phyloP scores from a whole-genome alignment of 2,329 filamentous ascomycete genomes.

The Neonectria sp. region DNA sequence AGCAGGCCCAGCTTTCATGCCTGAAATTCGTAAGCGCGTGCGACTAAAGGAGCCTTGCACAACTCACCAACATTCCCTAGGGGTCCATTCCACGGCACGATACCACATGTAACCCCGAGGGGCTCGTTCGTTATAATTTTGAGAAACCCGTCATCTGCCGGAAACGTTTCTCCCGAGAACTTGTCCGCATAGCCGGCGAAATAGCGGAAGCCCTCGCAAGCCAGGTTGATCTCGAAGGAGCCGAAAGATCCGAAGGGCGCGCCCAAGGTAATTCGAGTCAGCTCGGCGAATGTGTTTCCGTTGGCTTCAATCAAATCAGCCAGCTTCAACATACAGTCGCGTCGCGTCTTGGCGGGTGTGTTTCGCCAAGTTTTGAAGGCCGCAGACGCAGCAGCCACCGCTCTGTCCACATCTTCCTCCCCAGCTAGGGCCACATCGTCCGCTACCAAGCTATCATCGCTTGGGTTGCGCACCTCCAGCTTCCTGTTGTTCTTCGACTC shows the following conservation, averaged over 20 bases:
- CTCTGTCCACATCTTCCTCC: slow-evolving; percentile 61
- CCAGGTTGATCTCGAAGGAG: slow-evolving; percentile 57
- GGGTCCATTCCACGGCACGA: slow-evolving; percentile 57
- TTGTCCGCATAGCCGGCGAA: slow-evolving; percentile 45
- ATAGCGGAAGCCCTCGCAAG: slow-evolving; percentile 55
- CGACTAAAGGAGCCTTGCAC: neutral
- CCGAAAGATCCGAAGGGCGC: slow-evolving; percentile 61
- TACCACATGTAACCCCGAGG: slow-evolving; percentile 50
- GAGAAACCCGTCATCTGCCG: slow-evolving; percentile 39
- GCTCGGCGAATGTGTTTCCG: slow-evolving; percentile 51
- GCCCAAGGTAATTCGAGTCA: slow-evolving; percentile 63
- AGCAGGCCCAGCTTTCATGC: slow-evolving; percentile 58
- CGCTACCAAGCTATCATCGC: slow-evolving; percentile 64
- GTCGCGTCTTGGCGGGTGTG: slow-evolving; percentile 54
- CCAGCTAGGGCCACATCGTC: slow-evolving; percentile 63
- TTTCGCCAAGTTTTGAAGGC: slow-evolving; percentile 61
- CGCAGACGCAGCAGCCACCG: slow-evolving; percentile 61
- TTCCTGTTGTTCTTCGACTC: slow-evolving; percentile 61
- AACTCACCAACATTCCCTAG: slow-evolving; percentile 51
- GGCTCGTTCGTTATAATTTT: slow-evolving; percentile 45
- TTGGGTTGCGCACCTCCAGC: slow-evolving; percentile 64
- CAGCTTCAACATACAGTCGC: slow-evolving; percentile 60
- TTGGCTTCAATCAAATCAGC: slow-evolving; percentile 59
- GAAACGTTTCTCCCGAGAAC: slow-evolving; percentile 44
- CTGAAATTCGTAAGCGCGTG: slow-evolving; percentile 13